These are phyloP conservation scores for Fusarium continuum DNA, from an alignment of 2,329 filamentous ascomycete species.

Conservation along the genomic window DNA sequence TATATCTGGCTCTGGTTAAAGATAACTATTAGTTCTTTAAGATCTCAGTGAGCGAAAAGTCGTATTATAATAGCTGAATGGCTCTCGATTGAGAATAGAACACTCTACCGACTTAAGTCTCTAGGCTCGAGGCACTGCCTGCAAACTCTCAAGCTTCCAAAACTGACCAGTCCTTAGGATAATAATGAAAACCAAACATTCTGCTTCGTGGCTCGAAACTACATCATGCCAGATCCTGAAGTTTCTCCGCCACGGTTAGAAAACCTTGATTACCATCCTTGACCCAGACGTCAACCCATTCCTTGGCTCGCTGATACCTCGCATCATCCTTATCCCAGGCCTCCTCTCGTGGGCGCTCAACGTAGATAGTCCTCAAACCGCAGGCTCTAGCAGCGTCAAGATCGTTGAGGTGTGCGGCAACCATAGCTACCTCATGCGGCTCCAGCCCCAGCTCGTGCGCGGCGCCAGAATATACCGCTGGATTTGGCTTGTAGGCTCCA, in stretches of 20 bases:
- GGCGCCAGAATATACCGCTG: constrained; percentile 74
- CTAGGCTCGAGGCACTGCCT: neutral
- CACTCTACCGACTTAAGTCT: neutral
- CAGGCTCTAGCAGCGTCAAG: constrained; percentile 70
- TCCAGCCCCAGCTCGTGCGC: constrained; percentile 64
- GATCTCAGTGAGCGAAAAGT: no score
- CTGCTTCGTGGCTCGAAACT: neutral
- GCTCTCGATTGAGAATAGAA: neutral
- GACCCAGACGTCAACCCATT: constrained; percentile 54
- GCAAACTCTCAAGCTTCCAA: neutral
- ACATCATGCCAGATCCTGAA: constrained; percentile 35
- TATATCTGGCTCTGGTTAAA: no score
- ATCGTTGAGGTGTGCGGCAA: constrained; percentile 79
- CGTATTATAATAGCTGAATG: neutral
- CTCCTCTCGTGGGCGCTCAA: constrained; percentile 75
- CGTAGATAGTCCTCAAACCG: constrained; percentile 77
- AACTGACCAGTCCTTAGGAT: neutral
- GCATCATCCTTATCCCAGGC: constrained; percentile 62
- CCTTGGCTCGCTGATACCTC: constrained; percentile 60
- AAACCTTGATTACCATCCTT: constrained; percentile 47
- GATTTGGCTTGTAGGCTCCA: constrained; percentile 77
- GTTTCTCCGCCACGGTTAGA: constrained; percentile 41
- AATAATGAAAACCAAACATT: neutral
- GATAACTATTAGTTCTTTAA: no score
- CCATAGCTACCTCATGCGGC: constrained; percentile 74